Base-by-base conservation (phyloP, 257 asterid species). In the Penstemon newberryi region DNA sequence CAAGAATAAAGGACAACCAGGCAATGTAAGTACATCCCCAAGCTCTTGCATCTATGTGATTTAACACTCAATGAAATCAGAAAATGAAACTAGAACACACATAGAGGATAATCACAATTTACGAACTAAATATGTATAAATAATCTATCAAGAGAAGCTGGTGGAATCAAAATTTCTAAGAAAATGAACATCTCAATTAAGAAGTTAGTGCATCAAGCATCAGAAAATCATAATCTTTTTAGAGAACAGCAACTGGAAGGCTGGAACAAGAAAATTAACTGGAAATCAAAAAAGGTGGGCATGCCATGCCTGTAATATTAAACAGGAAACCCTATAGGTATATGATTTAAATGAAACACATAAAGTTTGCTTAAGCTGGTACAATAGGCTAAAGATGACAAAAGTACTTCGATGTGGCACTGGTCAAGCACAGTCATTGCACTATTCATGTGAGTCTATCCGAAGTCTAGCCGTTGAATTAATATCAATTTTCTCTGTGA, bases 21-120 rank as follows among this genome's bases (percentile, higher is more conserved):
- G 41, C 54, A 69, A 50, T 39, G 37, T 40, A 69, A 56, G 9
- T 39, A 68, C 57, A 46, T 25, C 37, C 54, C 67, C 15, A 41
- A 64, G 55, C 37, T 42, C 41, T 11, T 43, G 59, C 38, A 69
- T 5, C n/a, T 33, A 41, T 36, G 68, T 52, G 58, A 25, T 2
- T 42, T 5, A 3, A 46, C 42, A 54, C n/a, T 7, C 36, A 63
- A 56, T 45, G 65, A 36, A 42, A 42, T 11, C 7, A 50, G 37
- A 13, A 49, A n/a, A 44, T 25, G 19, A 19, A 37, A 25, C 3
- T 8, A 10, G 54, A 51, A 43, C 56, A 63, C 54, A 59, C 54
- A 33, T 51, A 42, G 41, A 25, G 52, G 49, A 56, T 36, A 37
- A 39, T 10, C n/a, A 36, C 3, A 57, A 39, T 19, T 59, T 57